Conservation (phyloP, 1,284 basidiomycete species). For the Moesziomyces globuligerus region DNA sequence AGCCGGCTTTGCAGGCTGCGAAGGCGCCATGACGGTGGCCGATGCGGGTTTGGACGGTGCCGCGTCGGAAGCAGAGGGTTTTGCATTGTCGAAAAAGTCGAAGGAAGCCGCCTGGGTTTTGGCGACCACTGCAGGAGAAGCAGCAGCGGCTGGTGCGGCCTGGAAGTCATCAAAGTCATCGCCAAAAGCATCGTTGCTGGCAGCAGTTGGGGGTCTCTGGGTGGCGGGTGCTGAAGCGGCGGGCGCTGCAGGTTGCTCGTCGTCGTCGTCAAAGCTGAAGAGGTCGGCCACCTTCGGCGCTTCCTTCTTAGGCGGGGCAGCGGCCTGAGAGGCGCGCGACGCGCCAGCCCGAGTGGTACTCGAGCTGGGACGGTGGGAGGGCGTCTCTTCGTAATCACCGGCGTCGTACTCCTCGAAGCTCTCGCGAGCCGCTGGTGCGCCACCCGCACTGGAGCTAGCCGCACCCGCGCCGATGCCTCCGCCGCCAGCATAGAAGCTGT, state of each 20-base stretch:
- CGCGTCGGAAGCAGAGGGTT: constrained; percentile 28
- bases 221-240: constrained; percentile 50
- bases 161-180: constrained; percentile 64
- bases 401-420: constrained; percentile 94
- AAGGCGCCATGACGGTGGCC: constrained; percentile 17
- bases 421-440: constrained; percentile 70
- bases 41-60: constrained; percentile 21
- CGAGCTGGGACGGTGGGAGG: constrained; percentile 19
- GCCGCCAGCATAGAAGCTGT: constrained; percentile 71
- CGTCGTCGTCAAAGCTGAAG: constrained; percentile 81
- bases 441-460: constrained; percentile 70
- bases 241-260: constrained; percentile 68
- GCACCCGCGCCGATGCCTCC: constrained; percentile 72
- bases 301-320: constrained; percentile 50
- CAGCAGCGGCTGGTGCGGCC: constrained; percentile 27
- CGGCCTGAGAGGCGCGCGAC: constrained; percentile 14
- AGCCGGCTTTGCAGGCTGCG: constrained; percentile 19
- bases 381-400: constrained; percentile 84
- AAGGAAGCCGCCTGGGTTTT: constrained; percentile 73
- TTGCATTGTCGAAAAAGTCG: constrained; percentile 70
- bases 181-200: constrained; percentile 44
- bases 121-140: constrained; percentile 61
- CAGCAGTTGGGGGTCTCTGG: constrained; percentile 6
- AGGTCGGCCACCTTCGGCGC: constrained; percentile 73
- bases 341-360: constrained; percentile 23